Evolutionary conservation across 2,329 filamentous ascomycete species (phyloP).

Genomic region (Ascochyta lentis): DNA sequence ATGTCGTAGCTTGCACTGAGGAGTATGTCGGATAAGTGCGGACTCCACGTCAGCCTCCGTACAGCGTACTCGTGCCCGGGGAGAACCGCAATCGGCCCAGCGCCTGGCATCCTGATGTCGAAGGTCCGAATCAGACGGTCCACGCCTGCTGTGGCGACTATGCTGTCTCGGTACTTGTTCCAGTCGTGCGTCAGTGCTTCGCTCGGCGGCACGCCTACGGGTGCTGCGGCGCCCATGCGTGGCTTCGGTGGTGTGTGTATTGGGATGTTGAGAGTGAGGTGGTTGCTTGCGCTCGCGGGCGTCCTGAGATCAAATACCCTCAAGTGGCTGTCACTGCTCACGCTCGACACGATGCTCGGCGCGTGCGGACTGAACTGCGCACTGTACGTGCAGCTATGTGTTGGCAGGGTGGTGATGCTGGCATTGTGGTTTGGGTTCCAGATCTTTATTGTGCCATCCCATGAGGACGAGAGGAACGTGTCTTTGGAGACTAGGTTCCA

Average conservation of each 20-base stretch:
- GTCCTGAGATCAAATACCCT: constrained; percentile 91
- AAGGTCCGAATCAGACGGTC: constrained; percentile 88
- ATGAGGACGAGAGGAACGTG: constrained; percentile 87
- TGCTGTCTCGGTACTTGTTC: constrained; percentile 93
- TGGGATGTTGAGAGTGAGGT: constrained; percentile 81
- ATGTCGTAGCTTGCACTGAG: constrained; percentile 96
- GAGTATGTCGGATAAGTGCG: constrained; percentile 87
- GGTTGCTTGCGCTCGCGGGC: constrained; percentile 84
- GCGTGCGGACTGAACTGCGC: constrained; percentile 90
- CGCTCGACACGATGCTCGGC: constrained; percentile 83
- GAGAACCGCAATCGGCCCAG: constrained; percentile 75
- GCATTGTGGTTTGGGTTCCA: constrained; percentile 82
- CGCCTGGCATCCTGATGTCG: constrained; percentile 78
- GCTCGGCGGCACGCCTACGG: constrained; percentile 64
- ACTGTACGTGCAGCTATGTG: constrained; percentile 93
- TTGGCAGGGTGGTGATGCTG: constrained; percentile 84
- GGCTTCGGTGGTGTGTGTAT: constrained; percentile 73
- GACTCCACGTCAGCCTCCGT: constrained; percentile 85
- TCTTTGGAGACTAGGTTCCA: constrained; percentile 95
- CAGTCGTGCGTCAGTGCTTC: constrained; percentile 96
- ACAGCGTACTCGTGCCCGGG: constrained; percentile 92
- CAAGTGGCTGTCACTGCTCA: constrained; percentile 86
- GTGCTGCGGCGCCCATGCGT: constrained; percentile 51
- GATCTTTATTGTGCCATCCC: constrained; percentile 96
- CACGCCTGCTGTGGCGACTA: constrained; percentile 88